Conservation (phyloP, 495 filamentous ascomycete genomes). For the Cairneyella variabilis region DNA sequence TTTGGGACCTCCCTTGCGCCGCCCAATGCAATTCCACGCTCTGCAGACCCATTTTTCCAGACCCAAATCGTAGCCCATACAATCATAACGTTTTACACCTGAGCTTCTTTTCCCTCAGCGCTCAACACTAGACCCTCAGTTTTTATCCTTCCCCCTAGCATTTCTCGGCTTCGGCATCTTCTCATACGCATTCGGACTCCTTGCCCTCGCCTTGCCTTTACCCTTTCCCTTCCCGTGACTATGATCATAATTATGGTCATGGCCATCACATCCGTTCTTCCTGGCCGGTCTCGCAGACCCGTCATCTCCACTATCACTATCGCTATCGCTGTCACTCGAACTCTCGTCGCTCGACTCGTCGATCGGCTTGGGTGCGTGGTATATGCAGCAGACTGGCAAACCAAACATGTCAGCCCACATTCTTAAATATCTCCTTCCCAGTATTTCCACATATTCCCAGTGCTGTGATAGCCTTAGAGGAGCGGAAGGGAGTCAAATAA, state of each 20-base stretch:
- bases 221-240: constrained; percentile 27
- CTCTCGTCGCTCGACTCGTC: constrained; percentile 85
- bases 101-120: not conserved
- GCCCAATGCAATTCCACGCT: not conserved
- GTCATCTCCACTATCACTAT: constrained; percentile 53
- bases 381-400: constrained; percentile 89
- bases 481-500: too few species aligned
- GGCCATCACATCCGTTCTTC: constrained; percentile 19
- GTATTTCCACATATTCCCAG: too few species aligned
- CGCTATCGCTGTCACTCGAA: constrained; percentile 58
- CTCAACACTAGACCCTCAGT: constrained; percentile 5
- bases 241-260: constrained; percentile 23
- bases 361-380: constrained; percentile 76
- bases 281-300: constrained; percentile 24
- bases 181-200: constrained; percentile 93
- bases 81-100: not conserved
- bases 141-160: constrained; percentile 5
- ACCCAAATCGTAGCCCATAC: not conserved
- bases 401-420: constrained; percentile 3
- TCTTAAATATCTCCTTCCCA: not conserved
- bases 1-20: too few species aligned
- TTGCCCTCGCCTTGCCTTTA: constrained; percentile 51
- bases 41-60: not conserved
- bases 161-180: constrained; percentile 67
- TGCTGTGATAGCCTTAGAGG: too few species aligned